Evolutionary conservation across 2,329 filamentous ascomycete species (phyloP), one percentile per base, ranked within the genome.

Genomic region (Diaporthe sp.): DNA sequence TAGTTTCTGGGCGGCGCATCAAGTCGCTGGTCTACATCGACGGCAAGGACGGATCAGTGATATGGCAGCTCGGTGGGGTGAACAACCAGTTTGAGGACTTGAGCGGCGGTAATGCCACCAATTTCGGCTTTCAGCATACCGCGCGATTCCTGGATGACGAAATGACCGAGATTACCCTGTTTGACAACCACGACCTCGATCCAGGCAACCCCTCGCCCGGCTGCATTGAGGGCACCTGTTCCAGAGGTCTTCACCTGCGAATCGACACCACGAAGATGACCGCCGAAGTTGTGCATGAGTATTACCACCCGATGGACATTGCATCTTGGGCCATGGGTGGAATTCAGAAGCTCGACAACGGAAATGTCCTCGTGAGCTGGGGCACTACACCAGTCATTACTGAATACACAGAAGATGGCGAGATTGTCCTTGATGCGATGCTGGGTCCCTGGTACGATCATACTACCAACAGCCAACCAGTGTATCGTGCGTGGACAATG

Each of bases 11-110:
- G 0, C 86, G 89, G 1, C 82, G 85, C 60, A 80, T 82, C 2
- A 81, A 80, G 17, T 76, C 77, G 3, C 57, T 85, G 28, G 74
- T 79, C 39, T 85, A 90, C 78, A 84, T 86, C 70, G 83, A 84
- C 20, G 83, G 82, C 13, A 85, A 86, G 10, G 89, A 89, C 44
- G 82, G 89, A 44, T 81, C 82, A 34, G 83, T 90, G 25, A 78
- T 85, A 22, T 91, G 90, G 90, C 86, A 85, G 49, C 82, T 91
- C 9, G 88, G 88, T 22, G 90, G 90, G 28, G 83, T 84, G 65
- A 80, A 83, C 67, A 89, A 86, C 49, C 83, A 85, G 73, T 89
- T 90, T 73, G 81, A 81, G 55, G 83, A 82, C 60, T 79, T 82
- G 49, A 77, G 77, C n/a, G 75, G 76, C 1, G 84, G 80, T 0